Base-by-base conservation (phyloP, 1,284 basidiomycete genomes). In the Pyrrhoderma lamaoense region DNA sequence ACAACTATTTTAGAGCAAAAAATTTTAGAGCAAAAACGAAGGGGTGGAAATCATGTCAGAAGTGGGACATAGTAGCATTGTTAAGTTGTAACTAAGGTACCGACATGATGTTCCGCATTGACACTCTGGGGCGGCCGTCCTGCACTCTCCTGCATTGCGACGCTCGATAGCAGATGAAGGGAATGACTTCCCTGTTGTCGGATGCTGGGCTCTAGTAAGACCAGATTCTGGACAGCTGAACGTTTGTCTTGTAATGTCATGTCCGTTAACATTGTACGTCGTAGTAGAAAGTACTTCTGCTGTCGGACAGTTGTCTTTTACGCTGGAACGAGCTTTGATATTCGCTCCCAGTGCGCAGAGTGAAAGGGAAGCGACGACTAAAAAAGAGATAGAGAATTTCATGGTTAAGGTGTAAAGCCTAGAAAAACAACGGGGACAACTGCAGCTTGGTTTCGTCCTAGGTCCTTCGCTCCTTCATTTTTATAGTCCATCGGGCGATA, bases 61-160 rank as follows among this genome's bases (percentile, higher is more conserved):
- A n/a, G n/a, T n/a, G n/a, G n/a, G n/a, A n/a, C n/a, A n/a, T n/a
- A n/a, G n/a, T 8, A 11, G 34, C 38, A 42, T n/a, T 22, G 25
- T 45, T 7, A n/a, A n/a, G 8, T 8, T 8, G 16, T 31, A 38
- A 11, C 11, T 45, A 45, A 23, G 16, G 31, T 35, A 57, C 61
- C 51, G 22, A 62, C 60, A 59, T 44, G 59, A 44, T 36, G 56
- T 51, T 39, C 55, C 57, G 55, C 62, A 61, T 40, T 54, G 53
- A 49, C 53, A 54, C 31, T 54, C 48, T 14, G 52, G 52, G n/a
- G 47, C 47, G 16, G 53, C 42, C 8, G 34, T 50, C 43, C 44
- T 45, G 43, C 53, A 54, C 34, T 54, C 53, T 36, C 37, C 53
- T 22, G 47, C 53, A 23, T 54, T 54, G 18, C 53, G 53, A 31